Conservation (phyloP, 257 asterid species). For the Solanum bulbocastanum region DNA sequence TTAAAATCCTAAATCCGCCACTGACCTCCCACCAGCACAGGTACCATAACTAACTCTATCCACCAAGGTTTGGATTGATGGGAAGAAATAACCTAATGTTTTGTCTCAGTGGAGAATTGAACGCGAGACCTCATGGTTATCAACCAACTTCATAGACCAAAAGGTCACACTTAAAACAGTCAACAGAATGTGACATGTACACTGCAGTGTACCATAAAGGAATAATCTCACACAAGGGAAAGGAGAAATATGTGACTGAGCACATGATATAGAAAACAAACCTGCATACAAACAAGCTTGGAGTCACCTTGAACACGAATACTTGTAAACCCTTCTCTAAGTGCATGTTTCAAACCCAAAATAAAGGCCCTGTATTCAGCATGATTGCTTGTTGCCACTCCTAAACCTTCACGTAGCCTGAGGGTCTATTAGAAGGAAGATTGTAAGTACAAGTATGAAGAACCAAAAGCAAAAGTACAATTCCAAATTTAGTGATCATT, state of each 20-base stretch:
- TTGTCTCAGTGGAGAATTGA: not conserved
- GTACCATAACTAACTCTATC: not conserved
- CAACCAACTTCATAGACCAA: not conserved
- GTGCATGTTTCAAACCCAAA: conserved; percentile 79
- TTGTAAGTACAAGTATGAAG: not conserved
- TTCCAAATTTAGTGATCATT: conserved; percentile 1
- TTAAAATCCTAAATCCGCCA: no score
- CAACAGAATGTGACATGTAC: not conserved
- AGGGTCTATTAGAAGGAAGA: conserved; percentile 46
- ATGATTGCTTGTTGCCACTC: conserved; percentile 75
- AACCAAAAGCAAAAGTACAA: not conserved
- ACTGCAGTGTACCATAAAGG: not conserved
- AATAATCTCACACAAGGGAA: not conserved
- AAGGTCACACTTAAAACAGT: not conserved
- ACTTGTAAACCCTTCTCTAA: conserved; percentile 71
- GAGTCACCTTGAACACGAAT: conserved; percentile 96
- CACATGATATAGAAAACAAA: conserved; percentile 5
- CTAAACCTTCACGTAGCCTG: conserved; percentile 92
- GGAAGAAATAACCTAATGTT: not conserved
- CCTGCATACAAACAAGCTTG: conserved; percentile 99
- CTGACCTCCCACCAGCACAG: not conserved
- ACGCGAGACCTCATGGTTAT: not conserved
- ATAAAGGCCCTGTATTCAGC: conserved; percentile 96
- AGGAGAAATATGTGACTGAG: not conserved
- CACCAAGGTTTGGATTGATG: not conserved